phyloP scores from a whole-genome alignment of 2,329 filamentous ascomycete species.

The Monilinia fructicola region DNA sequence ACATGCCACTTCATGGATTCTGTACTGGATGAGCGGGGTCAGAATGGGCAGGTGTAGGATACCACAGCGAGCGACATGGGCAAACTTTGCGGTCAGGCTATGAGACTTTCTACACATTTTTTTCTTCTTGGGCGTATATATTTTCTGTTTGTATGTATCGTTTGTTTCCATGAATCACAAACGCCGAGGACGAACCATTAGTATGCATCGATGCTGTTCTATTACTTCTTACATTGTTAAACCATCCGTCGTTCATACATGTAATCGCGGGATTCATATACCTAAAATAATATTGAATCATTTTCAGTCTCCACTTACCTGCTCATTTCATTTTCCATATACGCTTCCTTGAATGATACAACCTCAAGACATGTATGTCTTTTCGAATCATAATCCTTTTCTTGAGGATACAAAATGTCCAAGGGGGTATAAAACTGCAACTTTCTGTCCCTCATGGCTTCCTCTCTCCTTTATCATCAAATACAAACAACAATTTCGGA shows the following conservation, averaged over 20 bases:
- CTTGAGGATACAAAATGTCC: neutral
- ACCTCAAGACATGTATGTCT: neutral
- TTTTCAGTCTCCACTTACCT: neutral
- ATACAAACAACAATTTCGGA: neutral
- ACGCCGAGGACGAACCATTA: neutral
- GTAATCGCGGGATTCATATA: neutral
- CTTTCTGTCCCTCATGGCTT: neutral
- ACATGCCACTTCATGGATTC: neutral
- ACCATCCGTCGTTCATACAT: neutral
- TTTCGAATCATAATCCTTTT: neutral
- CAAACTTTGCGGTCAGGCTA: neutral
- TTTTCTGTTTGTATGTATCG: neutral
- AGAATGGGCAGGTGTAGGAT: neutral
- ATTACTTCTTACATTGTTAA: neutral
- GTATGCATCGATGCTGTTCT: neutral
- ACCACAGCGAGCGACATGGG: neutral
- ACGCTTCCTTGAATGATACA: neutral
- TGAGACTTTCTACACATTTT: neutral
- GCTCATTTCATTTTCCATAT: neutral
- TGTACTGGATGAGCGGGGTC: neutral
- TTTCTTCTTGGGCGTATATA: neutral
- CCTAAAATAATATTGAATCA: neutral
- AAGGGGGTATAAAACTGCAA: neutral
- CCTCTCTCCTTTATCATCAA: neutral
- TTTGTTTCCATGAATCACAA: neutral